Base-by-base conservation (phyloP, 306 rosid species). In the Glycine tomentella region DNA sequence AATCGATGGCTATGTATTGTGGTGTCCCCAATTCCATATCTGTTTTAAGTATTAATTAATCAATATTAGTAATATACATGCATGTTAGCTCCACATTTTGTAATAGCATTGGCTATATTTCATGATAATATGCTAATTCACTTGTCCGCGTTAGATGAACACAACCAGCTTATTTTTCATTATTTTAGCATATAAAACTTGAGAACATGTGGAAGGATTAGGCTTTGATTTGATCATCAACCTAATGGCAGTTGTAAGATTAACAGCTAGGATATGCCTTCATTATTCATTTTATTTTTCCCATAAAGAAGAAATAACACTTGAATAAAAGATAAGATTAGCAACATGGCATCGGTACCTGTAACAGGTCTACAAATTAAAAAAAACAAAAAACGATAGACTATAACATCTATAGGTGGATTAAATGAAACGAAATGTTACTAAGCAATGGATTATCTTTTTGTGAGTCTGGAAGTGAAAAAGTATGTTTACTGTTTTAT, bases 201-300 rank as follows among this genome's bases (percentile, higher is more conserved):
- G 42, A 57, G 62, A 55, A 46, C 25, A 45, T 42, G 79, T 70
- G 80, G 56, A 25, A 8, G 44, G 7, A 34, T 11, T 25, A 3
- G 40, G 50, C 68, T 80, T 63, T 72, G 42, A 40, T 69, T 73
- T 62, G 33, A 52, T 69, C 33, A 50, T 80, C 44, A 74, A 69
- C 81, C 69, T 44, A 53, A 69, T 15, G 70, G 6, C 4, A 70
- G 31, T 55, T 76, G 16, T 38, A 15, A 12, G 53, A 36, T 50
- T 68, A 78, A 70, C 58, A 75, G 59, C 65, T 80, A 10, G 46
- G 46, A 42, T 42, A 42, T 42, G 9, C 40, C 40, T 36, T 36
- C 38, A 34, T 4, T 5, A 36, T 36, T 36, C 40, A 36, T 36
- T 36, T 36, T 36, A 36, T 36, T 36, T 36, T 36, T 4, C 40